These are phyloP conservation scores for Vanilla planifolia DNA, from an alignment of 106 monocot genomes.

Conservation along the genomic window DNA sequence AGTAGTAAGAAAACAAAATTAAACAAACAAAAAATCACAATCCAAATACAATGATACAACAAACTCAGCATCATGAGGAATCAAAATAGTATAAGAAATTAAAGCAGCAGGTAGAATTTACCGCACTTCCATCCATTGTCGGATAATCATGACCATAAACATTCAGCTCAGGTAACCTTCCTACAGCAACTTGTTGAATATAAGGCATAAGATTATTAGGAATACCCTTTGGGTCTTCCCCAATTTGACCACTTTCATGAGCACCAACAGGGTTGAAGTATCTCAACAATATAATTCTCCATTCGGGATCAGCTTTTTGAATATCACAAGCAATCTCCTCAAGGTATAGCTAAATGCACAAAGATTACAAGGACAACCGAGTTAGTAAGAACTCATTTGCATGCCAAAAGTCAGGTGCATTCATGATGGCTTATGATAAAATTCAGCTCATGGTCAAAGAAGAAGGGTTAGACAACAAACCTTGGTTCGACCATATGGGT, in stretches of 20 bases:
- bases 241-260: conserved; percentile 83
- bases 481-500: conserved; percentile 91
- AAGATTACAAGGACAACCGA: neutral
- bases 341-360: conserved; percentile 59
- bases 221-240: conserved; percentile 90
- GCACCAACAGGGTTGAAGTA: conserved; percentile 98
- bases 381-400: neutral
- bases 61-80: neutral
- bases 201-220: conserved; percentile 99
- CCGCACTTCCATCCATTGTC: conserved; percentile 86
- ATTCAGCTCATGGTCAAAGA: neutral
- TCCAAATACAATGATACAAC: neutral
- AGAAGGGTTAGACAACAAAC: conserved; percentile 13
- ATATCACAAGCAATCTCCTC: conserved; percentile 90
- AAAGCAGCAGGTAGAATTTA: conserved; percentile 15
- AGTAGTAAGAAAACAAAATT: no score
- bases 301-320: conserved; percentile 46
- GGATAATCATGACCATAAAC: conserved; percentile 85
- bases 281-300: conserved; percentile 79
- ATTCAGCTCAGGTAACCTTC: conserved; percentile 57
- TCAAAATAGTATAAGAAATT: neutral
- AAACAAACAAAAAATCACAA: neutral
- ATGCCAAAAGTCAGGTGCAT: neutral
- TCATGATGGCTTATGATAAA: neutral
- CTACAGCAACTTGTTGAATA: conserved; percentile 92